Evolutionary conservation across 306 rosid species (phyloP), one percentile per base, ranked within the genome.

Genomic region (Acacia confusa): DNA sequence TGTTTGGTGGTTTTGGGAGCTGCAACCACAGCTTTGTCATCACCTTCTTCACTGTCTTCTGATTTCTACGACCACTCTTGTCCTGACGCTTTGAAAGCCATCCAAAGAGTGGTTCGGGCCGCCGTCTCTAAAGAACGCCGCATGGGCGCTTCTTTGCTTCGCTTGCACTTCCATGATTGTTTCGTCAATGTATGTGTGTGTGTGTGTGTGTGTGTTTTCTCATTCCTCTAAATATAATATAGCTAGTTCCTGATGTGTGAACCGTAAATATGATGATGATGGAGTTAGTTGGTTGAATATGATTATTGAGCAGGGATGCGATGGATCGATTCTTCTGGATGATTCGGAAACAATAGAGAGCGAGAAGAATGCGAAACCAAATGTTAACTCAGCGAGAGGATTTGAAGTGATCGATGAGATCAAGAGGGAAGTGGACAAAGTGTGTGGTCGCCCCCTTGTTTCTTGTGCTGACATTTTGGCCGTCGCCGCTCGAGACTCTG

Each of bases 381-480:
- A 85, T 55, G 7, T 0, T 0, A 71, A 83, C 32, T 70, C 75
- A 0, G 71, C 15, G 0, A 19, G 91, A 83, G 88, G 91, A 47
- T 88, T 85, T 57, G 88, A 88, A 67, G 91, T 88, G n/a, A 81
- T 88, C 1, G 91, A 88, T 50, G 43, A 36, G 20, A 88, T 88
- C 45, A 88, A 88, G 43, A 3, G 27, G 3, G 84, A 77, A 0
- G 87, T 88, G 3, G 88, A 88, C 27, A 2, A 53, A 36, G 84
- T 85, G 6, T 88, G 91, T 28, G 86, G 85, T 38, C 57, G 78
- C 34, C 83, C 88, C 2, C 55, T 84, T 44, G 84, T 88, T 72
- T 88, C 91, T 43, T 88, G 91, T 10, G 91, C 91, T 3, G 91
- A 88, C 36, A 88, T 88, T 2, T 57, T 88, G 52, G 86, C 88